These are phyloP conservation scores for Globisporangium paroecandrum DNA, from an alignment of 352 stramenopile genomes.

Conservation along the genomic window DNA sequence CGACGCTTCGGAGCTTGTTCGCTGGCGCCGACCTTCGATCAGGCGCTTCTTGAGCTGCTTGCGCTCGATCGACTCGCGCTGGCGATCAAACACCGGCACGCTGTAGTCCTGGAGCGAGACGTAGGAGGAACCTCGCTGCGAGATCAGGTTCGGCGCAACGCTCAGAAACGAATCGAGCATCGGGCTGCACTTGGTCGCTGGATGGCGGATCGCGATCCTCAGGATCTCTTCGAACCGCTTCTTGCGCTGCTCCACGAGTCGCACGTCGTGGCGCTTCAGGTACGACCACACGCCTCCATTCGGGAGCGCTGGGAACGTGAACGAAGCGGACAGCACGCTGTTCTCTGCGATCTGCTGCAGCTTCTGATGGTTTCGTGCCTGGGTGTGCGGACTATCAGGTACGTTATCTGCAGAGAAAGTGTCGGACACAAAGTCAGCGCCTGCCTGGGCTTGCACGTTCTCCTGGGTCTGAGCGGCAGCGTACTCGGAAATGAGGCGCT, in stretches of 20 bases:
- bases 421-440: conserved; percentile 8
- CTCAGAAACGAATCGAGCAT: conserved; percentile 77
- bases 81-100: conserved; percentile 67
- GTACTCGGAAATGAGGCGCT: conserved; percentile 44
- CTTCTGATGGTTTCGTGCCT: conserved; percentile 20
- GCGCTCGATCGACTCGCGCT: conserved; percentile 77
- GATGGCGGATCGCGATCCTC: conserved; percentile 68
- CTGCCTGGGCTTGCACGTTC: background rate
- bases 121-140: conserved; percentile 46
- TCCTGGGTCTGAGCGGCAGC: conserved; percentile 1
- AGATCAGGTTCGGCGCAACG: conserved; percentile 50
- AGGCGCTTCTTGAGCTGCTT: conserved; percentile 69
- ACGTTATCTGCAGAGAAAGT: conserved; percentile 22
- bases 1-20: conserved; percentile 23
- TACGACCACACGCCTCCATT: conserved; percentile 80
- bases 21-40: conserved; percentile 57
- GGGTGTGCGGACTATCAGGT: conserved; percentile 27
- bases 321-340: conserved; percentile 29
- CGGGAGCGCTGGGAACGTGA: conserved; percentile 45
- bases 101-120: conserved; percentile 57
- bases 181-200: conserved; percentile 55
- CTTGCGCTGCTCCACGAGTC: conserved; percentile 77
- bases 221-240: conserved; percentile 83
- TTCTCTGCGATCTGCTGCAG: conserved; percentile 28
- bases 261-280: conserved; percentile 75